These are phyloP conservation scores for Suhomyces emberorum DNA, from an alignment of 805 yeast genomes.

Conservation along the genomic window DNA sequence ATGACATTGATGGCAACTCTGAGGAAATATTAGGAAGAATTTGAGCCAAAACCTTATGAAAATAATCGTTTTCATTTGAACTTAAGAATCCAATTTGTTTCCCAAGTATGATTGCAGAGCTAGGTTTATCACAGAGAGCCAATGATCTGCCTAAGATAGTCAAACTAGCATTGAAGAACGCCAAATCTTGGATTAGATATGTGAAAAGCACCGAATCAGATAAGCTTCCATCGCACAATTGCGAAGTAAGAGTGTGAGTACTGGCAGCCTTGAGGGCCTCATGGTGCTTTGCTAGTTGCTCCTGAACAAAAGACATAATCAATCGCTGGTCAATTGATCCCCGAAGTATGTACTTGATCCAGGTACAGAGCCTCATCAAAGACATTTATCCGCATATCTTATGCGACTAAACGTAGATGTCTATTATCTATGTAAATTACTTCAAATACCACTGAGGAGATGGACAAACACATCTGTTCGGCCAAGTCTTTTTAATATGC, in stretches of 20 bases:
- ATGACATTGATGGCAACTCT: constrained; percentile 17
- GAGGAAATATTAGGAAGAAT: constrained; percentile 17
- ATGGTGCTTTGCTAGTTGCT: constrained; percentile 19
- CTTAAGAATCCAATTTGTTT: constrained; percentile 52
- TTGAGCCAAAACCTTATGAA: constrained; percentile 24
- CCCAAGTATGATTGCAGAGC: constrained; percentile 38
- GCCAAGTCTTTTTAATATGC: too few species aligned
- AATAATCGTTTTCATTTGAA: constrained; percentile 48
- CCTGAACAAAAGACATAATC: constrained; percentile 16
- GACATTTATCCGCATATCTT: neutral
- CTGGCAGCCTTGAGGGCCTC: constrained; percentile 27
- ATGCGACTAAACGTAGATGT: neutral
- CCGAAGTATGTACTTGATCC: neutral
- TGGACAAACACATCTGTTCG: too few species aligned
- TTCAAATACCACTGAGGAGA: too few species aligned
- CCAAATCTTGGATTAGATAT: constrained; percentile 48
- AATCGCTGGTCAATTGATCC: neutral
- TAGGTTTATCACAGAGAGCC: constrained; percentile 38
- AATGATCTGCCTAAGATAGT: constrained; percentile 44
- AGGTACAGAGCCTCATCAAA: too few species aligned
- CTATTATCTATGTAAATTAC: too few species aligned
- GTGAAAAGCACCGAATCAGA: constrained; percentile 40
- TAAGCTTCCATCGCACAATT: constrained; percentile 45
- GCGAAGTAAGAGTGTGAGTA: constrained; percentile 40
- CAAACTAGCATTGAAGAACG: constrained; percentile 43